Evolutionary conservation across 768 basidiomycete genomes (phyloP), one percentile per base, ranked within the genome.

Genomic region (Hypholoma sublateritium): DNA sequence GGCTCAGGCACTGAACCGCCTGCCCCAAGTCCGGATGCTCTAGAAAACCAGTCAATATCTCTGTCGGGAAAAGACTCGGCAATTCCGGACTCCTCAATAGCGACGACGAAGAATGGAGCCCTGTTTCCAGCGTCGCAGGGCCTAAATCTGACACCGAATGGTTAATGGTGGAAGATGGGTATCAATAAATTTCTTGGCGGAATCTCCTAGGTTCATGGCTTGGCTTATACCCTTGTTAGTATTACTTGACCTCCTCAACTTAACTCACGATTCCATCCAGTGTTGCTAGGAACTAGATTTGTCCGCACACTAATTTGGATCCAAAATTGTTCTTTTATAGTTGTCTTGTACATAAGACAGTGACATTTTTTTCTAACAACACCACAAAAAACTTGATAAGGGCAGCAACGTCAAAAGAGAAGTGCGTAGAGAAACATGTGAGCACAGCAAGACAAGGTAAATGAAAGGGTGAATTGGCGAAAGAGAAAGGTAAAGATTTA

Each of bases 131-230:
- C 77, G 71, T 78, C 75, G 81, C 86, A 82, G 81, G 77, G 71
- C 71, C 74, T 81, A 85, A 86, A 85, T 85, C 83, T 84, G 90
- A 93, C 85, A 70, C 91, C 89, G 91, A 94, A 93, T 93, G 92
- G 91, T 66, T 93, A 66, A 87, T 93, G 24, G 78, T 93, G 28
- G 79, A 83, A 58, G 79, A 82, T 54, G 78, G 22, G 19, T 21
- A 50, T 50, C 48, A 55, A 51, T 62, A 59, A 56, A 25, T 50
- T 42, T 55, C 32, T 48, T n/a, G 51, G n/a, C 42, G 4, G 44
- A 17, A 34, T 32, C 32, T 28, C 11, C 34, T 35, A 21, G 19
- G n/a, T 28, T 43, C 13, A 28, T 19, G 28, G 36, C 17, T 46
- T 41, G 22, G 62, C 54, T 55, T 71, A 76, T 77, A 75, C 72